Conservation (phyloP, 345 rosid genomes). For the Salix viminalis region DNA sequence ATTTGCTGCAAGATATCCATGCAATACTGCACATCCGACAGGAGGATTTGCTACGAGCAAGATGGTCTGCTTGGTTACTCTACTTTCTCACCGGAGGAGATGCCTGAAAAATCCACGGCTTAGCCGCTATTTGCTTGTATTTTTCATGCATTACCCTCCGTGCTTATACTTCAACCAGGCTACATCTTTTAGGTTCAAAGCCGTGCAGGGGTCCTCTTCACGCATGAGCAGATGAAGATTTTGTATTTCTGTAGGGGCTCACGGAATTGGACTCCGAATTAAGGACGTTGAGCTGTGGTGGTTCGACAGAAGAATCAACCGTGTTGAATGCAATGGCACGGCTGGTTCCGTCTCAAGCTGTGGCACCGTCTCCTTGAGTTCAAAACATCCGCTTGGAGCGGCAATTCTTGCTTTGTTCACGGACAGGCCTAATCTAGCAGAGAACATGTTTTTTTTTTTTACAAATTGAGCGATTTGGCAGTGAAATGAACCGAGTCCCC, state of each 20-base stretch:
- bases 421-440: too few relatives aligned
- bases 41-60: neutral
- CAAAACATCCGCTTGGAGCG: too few relatives aligned
- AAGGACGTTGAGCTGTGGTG: neutral
- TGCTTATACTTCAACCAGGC: neutral
- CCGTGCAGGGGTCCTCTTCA: neutral
- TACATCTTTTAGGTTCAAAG: neutral
- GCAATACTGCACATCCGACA: neutral
- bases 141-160: neutral
- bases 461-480: too few relatives aligned
- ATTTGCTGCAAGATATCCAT: neutral
- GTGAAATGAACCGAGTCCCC: too few relatives aligned
- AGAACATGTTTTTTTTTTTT: too few relatives aligned
- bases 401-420: too few relatives aligned
- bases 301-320: neutral
- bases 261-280: too few relatives aligned
- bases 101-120: too few relatives aligned
- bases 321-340: constrained; percentile 11
- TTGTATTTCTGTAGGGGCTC: too few relatives aligned
- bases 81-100: too few relatives aligned
- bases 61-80: neutral
- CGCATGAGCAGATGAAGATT: too few relatives aligned
- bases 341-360: constrained; percentile 43
- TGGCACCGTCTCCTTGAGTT: too few relatives aligned
- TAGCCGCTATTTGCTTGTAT: neutral